A percentile compares a stretch with the other conserved stretches of the same genome.
These are phyloP conservation scores for Colletotrichum orbiculare DNA, from an alignment of 2,329 filamentous ascomycete genomes.

Conservation along the genomic window DNA sequence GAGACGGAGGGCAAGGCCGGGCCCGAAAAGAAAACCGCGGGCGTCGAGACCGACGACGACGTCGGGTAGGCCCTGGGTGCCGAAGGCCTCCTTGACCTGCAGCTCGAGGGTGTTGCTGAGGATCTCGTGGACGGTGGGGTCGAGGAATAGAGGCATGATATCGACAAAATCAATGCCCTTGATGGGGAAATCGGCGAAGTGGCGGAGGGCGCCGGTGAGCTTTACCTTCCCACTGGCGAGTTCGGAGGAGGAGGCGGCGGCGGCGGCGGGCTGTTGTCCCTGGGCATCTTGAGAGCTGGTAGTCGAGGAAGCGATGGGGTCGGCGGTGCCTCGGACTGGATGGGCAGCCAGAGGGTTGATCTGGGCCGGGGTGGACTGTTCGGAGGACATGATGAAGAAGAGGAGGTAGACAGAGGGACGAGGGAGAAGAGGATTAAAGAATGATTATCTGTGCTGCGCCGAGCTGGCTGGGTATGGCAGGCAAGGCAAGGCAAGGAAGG, in stretches of 20 bases:
- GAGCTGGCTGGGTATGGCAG: slow-evolving; percentile 25
- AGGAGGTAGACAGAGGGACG: slow-evolving; percentile 37
- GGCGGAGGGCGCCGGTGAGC: slow-evolving; percentile 79
- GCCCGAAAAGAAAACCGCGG: slow-evolving; percentile 94
- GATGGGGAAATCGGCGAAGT: slow-evolving; percentile 92
- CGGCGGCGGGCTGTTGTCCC: slow-evolving; percentile 71
- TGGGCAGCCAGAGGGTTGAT: slow-evolving; percentile 47
- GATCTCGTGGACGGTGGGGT: slow-evolving; percentile 76
- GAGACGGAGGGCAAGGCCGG: slow-evolving; percentile 84
- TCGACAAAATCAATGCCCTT: slow-evolving; percentile 97
- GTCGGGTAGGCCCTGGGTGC: slow-evolving; percentile 73
- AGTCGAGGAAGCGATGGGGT: slow-evolving; percentile 44
- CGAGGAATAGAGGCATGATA: slow-evolving; percentile 94
- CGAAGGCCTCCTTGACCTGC: slow-evolving; percentile 75
- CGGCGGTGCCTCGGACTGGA: slow-evolving; percentile 39
- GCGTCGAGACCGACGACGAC: slow-evolving; percentile 94
- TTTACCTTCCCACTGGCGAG: slow-evolving; percentile 76
- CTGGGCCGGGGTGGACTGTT: slow-evolving; percentile 39
- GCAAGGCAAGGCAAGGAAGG: no score
- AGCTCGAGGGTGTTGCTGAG: slow-evolving; percentile 89
- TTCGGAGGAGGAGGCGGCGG: slow-evolving; percentile 71
- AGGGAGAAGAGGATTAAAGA: slow-evolving; percentile 41
- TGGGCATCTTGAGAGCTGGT: slow-evolving; percentile 64
- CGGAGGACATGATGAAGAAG: slow-evolving; percentile 48
- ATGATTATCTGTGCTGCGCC: slow-evolving; percentile 36